Evolutionary conservation across 2,329 filamentous ascomycete species (phyloP), one percentile per base, ranked within the genome.

Genomic region (Taxawa tesnikishii): DNA sequence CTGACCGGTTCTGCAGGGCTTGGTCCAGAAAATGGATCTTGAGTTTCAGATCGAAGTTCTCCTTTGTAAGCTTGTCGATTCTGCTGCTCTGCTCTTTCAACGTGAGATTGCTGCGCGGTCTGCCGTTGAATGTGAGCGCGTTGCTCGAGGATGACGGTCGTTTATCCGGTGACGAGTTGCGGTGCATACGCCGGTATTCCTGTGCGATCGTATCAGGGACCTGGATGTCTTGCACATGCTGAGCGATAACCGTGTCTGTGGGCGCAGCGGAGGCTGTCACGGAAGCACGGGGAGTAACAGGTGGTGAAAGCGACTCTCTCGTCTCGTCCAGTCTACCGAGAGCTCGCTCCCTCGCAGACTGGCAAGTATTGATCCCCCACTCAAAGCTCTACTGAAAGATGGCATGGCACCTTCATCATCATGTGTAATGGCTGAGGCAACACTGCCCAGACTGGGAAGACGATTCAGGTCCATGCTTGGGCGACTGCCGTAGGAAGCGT

Each of bases 11-110:
- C 56, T 93, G 85, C 13, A 98, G 63, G 2, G 88, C 81, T 54
- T 96, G 83, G 48, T 88, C 92, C 29, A 98, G 70, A 50, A 94
- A 98, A 67, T 94, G 85, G 32, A 96, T 94, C 57, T 94, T 94
- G 45, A 96, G 70, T 58, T 96, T 96, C 33, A 98, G 67, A 15
- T 84, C 84, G 52, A 96, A 98, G 43, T 98, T 98, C 55, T 98
- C 90, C 59, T 98, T 98, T 38, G 84, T 92, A 2, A 96, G 68
- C 37, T 87, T 77, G 56, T 98, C 90, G 42, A 98, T 94, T 10
- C 88, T 96, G 58, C 81, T 93, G 51, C 88, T 94, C 57, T 98
- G 90, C 57, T 98, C 90, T 55, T 94, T 96, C 25, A 98, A 63
- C 0, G 90, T 96, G 58, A 98, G 49, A 25, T 56, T 63, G 46